Evolutionary conservation across 768 basidiomycete species (phyloP).

Genomic region (Heimioporus sp.): DNA sequence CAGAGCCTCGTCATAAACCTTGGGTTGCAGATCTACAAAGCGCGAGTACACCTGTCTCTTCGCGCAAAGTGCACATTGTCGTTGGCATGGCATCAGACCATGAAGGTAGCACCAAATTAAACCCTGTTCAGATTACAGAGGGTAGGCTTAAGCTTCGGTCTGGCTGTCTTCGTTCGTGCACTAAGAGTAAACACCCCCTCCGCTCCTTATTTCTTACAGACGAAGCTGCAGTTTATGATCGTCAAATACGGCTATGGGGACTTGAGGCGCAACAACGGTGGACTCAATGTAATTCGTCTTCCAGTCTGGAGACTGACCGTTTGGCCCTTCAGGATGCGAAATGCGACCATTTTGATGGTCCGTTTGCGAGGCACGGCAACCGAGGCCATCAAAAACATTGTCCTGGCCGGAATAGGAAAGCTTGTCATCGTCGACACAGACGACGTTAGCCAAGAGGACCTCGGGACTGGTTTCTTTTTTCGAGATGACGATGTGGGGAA

Average conservation of each 20-base stretch:
- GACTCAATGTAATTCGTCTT: slow-evolving; percentile 10
- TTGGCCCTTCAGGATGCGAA: slow-evolving; percentile 70
- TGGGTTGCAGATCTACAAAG: too few relatives aligned
- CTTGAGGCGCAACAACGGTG: slow-evolving; percentile 96
- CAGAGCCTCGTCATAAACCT: neutral
- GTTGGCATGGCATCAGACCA: slow-evolving; percentile 17
- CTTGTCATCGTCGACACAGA: slow-evolving; percentile 81
- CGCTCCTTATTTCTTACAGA: slow-evolving; percentile 30
- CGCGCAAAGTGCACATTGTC: neutral
- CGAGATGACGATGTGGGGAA: slow-evolving; percentile 90
- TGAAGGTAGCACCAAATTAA: slow-evolving; percentile 32
- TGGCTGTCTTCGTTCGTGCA: neutral
- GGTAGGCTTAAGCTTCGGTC: slow-evolving; percentile 47
- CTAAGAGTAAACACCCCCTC: slow-evolving; percentile 3
- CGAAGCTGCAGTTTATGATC: slow-evolving; percentile 88
- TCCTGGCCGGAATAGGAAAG: slow-evolving; percentile 92
- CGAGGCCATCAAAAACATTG: slow-evolving; percentile 96
- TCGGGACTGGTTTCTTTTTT: slow-evolving; percentile 92
- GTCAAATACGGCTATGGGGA: slow-evolving; percentile 97
- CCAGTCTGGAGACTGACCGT: slow-evolving; percentile 9
- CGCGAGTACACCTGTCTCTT: neutral
- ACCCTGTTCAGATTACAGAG: slow-evolving; percentile 60
- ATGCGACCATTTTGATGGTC: slow-evolving; percentile 84
- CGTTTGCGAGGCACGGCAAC: slow-evolving; percentile 82
- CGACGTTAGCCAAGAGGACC: slow-evolving; percentile 76